Evolutionary conservation across 768 basidiomycete genomes (phyloP), one percentile per base, ranked within the genome.

Genomic region (Panaeolus cyanescens): DNA sequence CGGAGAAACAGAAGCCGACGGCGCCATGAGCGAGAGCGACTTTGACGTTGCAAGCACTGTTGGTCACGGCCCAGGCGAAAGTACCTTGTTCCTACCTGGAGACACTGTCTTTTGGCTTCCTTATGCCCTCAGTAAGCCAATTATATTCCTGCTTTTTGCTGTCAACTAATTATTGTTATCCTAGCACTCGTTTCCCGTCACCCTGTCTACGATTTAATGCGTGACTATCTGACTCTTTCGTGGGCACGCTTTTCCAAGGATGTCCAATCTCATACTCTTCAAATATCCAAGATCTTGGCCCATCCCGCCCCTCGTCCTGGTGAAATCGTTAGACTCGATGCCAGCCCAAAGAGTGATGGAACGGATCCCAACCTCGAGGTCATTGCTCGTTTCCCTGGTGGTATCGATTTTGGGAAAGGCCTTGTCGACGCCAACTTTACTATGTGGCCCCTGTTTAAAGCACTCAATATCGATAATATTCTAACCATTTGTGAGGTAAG

Each of bases 391-490:
- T 94, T 95, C 78, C 93, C 93, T 28, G 95, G 95, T n/a, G 92
- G 93, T 19, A 83, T 96, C 45, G 95, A 96, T 74, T 95, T 96
- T 68, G 93, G 95, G 28, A 85, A 89, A 40, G 95, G 95, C 0
- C 79, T 96, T 54, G 92, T 96, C 32, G 93, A 96, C 65, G 92
- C 95, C 70, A 96, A 96, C 74, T 95, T 96, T 70, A 95, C 94
- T 36, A 92, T 97, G 86, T 99, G 95, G 94, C 96, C 96, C 1
- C 71, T 99, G 55, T 97, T 98, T 82, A 91, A 95, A 72, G 91
- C 90, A 61, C 75, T 98, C 62, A 95, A 94, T 67, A 86, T 96
- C 59, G 96, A 97, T 71, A 95, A 96, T 67, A 91, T 99, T 63
- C 77, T 99, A 62, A 95, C 93, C 6, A 89, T 93, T 59, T 94